Percentiles rank a stretch among this genome's conserved stretches.
phyloP scores from a whole-genome alignment of 2,329 filamentous ascomycete genomes.

The Coniosporium tulheliwenetii region DNA sequence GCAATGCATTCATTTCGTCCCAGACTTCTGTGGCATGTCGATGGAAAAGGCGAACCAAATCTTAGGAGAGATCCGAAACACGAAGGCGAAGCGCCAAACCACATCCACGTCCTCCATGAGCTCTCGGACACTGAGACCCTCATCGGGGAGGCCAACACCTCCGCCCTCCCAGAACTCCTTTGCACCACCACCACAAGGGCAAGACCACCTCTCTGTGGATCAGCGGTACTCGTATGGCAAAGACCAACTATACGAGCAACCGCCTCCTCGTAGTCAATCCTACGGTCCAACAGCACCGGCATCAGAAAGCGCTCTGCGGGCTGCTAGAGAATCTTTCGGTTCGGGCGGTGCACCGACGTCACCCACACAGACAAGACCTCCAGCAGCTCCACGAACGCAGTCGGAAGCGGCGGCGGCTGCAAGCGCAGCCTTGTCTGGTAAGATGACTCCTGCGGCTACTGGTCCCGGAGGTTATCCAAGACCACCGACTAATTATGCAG shows the following conservation, averaged over 20 bases:
- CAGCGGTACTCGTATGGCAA: conserved; percentile 33
- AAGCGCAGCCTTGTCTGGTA: conserved; percentile 25
- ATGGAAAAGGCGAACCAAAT: conserved; percentile 96
- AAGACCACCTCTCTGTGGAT: conserved; percentile 22
- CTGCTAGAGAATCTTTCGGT: conserved; percentile 30
- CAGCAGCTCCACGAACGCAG: conserved; percentile 31
- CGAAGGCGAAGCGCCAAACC: conserved; percentile 54
- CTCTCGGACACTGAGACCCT: conserved; percentile 49
- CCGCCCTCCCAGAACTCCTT: conserved; percentile 22
- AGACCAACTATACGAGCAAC: conserved; percentile 14
- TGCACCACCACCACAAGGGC: conserved; percentile 13
- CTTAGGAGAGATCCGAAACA: conserved; percentile 66
- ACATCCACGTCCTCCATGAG: conserved; percentile 39
- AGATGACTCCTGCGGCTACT: conserved; percentile 26
- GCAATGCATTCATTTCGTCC: conserved; percentile 83
- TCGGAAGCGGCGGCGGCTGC: conserved; percentile 34
- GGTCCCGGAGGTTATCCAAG: conserved; percentile 26
- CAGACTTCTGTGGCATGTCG: conserved; percentile 98
- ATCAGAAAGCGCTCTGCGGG: conserved; percentile 21
- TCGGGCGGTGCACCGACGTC: conserved; percentile 25
- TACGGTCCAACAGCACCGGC: conserved; percentile 21
- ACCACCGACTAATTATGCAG: conserved; percentile 26
- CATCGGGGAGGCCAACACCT: conserved; percentile 28
- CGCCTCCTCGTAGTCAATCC: conserved; percentile 21
- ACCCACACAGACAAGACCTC: conserved; percentile 30